Conservation (phyloP, 1,284 basidiomycete genomes). For the Laetiporus sulphureus region DNA sequence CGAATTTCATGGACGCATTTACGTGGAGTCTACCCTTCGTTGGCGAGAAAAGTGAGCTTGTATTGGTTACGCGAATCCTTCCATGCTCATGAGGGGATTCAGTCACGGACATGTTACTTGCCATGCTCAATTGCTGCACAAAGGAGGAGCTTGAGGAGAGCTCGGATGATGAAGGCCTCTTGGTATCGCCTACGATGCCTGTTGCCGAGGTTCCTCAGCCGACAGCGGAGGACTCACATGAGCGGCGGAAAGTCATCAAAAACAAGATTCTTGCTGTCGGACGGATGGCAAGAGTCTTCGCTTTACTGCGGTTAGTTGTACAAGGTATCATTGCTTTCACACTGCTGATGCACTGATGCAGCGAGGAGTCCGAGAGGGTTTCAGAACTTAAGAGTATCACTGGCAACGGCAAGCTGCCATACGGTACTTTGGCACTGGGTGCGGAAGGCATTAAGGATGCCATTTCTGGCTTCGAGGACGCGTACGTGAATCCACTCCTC, state of each 20-base stretch:
- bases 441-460: slow-evolving; percentile 95
- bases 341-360: slow-evolving; percentile 29
- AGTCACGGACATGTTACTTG: slow-evolving; percentile 96
- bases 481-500: slow-evolving; percentile 50
- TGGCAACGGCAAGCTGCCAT: slow-evolving; percentile 76
- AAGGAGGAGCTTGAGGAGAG: slow-evolving; percentile 92
- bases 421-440: slow-evolving; percentile 83
- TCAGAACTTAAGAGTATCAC: slow-evolving; percentile 93
- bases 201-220: slow-evolving; percentile 26
- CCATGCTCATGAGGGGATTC: slow-evolving; percentile 4
- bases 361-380: slow-evolving; percentile 96
- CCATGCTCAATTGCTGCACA: slow-evolving; percentile 89
- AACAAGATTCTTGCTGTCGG: slow-evolving; percentile 99
- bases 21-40: slow-evolving; percentile 99
- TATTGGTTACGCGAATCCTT: background rate
- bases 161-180: slow-evolving; percentile 53
- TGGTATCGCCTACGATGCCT: slow-evolving; percentile 30
- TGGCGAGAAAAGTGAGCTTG: slow-evolving; percentile 84
- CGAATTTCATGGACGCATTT: slow-evolving; percentile 99
- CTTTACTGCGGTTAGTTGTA: slow-evolving; percentile 76
- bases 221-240: slow-evolving; percentile 51
- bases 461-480: slow-evolving; percentile 92
- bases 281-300: slow-evolving; percentile 93
- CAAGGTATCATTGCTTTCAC: background rate
- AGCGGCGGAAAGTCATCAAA: slow-evolving; percentile 84